phyloP scores from a whole-genome alignment of 768 basidiomycete genomes.

The Lyophyllum atratum region DNA sequence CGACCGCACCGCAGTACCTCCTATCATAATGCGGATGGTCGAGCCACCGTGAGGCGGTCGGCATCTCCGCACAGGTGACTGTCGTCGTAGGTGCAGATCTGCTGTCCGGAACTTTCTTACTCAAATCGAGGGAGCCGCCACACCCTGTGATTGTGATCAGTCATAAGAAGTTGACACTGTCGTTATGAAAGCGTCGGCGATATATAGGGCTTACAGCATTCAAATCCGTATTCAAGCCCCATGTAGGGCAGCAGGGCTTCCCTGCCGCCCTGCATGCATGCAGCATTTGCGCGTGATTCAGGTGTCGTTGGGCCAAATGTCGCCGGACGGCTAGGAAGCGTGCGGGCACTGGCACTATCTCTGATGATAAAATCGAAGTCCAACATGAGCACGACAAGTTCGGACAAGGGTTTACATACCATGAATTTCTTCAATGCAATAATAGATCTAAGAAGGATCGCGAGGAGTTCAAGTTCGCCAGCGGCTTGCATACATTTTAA shows the following conservation, averaged over 20 bases:
- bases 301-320: conserved; percentile 11
- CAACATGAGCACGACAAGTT: too few species aligned
- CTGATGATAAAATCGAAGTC: conserved; percentile 4
- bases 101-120: neutral
- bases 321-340: conserved; percentile 1
- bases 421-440: too few species aligned
- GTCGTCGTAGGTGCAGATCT: conserved; percentile 2
- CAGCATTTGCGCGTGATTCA: conserved; percentile 13
- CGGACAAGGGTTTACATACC: too few species aligned
- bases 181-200: neutral
- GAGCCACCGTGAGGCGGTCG: neutral
- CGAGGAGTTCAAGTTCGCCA: too few species aligned
- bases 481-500: too few species aligned
- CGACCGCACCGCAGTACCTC: neutral
- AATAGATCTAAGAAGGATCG: too few species aligned
- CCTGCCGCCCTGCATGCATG: conserved; percentile 15
- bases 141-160: neutral
- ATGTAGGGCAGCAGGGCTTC: conserved; percentile 3
- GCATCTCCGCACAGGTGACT: conserved; percentile 1
- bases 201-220: conserved; percentile 22
- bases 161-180: too few species aligned
- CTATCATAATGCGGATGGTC: conserved; percentile 12
- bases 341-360: conserved; percentile 10
- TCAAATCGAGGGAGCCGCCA: neutral
- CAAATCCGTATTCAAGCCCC: conserved; percentile 16